Base-by-base conservation (phyloP, 192 early-diverging fungal species). In the Linnemannia exigua region DNA sequence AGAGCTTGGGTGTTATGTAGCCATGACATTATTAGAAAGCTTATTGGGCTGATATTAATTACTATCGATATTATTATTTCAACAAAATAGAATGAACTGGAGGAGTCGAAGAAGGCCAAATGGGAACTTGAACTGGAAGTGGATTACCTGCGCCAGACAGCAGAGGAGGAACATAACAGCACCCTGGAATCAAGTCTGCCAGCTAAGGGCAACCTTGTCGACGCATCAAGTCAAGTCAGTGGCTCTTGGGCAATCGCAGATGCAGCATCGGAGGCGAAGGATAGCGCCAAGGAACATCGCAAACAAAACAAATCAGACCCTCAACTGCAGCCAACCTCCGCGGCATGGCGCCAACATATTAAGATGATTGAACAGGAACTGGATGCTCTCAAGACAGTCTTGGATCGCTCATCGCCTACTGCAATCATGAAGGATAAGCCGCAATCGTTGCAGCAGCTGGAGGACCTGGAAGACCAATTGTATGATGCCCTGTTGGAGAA, bases 281-380 rank as follows among this genome's bases (percentile, higher is more conserved):
- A n/a, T n/a, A n/a, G n/a, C n/a, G n/a, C 20, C 68, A 73, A 50
- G 63, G n/a, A n/a, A n/a, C n/a, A n/a, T n/a, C n/a, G n/a, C n/a
- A n/a, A n/a, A n/a, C n/a, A n/a, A n/a, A n/a, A n/a, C n/a, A n/a
- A n/a, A n/a, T n/a, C n/a, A n/a, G n/a, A n/a, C n/a, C 67, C 36
- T n/a, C 47, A 70, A 33, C 46, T 11, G 63, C 17, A 68, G 48
- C 25, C 70, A 50, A 9, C n/a, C 3, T 67, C 72, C 5, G 33
- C 76, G 37, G 25, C 69, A 25, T 84, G 76, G 76, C 50, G 35
- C 47, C 41, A 51, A 28, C 82, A 84, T 52, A 75, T 84, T 6
- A 70, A 68, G 20, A 78, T 54, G 67, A 79, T 84, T 4, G 82
- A 84, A 48, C 47, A 75, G 31, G 82, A 84, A 72, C 41, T 84